Base-by-base conservation (phyloP, 2,329 filamentous ascomycete species). In the Orbilia quercus region DNA sequence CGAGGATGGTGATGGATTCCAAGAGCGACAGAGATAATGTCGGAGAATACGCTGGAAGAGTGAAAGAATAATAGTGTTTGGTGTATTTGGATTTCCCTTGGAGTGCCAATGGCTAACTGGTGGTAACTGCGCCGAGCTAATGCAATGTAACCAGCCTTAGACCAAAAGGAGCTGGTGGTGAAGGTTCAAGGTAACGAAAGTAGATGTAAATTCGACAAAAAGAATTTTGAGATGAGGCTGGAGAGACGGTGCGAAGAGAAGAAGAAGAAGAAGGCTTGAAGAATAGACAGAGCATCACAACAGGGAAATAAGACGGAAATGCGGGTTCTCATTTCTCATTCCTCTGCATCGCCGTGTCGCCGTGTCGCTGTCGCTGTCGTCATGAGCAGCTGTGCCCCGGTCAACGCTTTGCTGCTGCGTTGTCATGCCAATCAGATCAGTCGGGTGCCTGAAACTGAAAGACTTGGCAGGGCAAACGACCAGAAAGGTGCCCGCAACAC, bases 351-450 rank as follows among this genome's bases (percentile, higher is more conserved):
- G n/a, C n/a, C n/a, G n/a, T n/a, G n/a, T n/a, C n/a, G n/a, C n/a
- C n/a, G n/a, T n/a, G n/a, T n/a, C n/a, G n/a, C n/a, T 31, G 57
- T 59, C 47, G 69, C 69, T 66, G 69, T 65, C 69, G 60, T 73
- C 60, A 73, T 73, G 40, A 48, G 50, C n/a, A 40, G 20, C 48
- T 57, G 53, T 44, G 38, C 51, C 25, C 42, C 12, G 60, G 40
- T 60, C 53, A 66, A 60, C 60, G 40, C 28, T 73, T 60, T 60
- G 69, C 66, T 73, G 69, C 28, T 73, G 69, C 69, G 69, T 73
- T 73, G 69, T 73, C 69, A 73, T 73, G 69, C 69, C 69, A 73
- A 73, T 66, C 47, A 42, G 9, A n/a, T n/a, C 14, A 7, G 23
- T 20, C 6, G 14, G 23, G 14, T n/a, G 18, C 38, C 50, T 7